These are phyloP conservation scores for Trifolium subterraneum DNA, from an alignment of 306 rosid species.

Conservation along the genomic window DNA sequence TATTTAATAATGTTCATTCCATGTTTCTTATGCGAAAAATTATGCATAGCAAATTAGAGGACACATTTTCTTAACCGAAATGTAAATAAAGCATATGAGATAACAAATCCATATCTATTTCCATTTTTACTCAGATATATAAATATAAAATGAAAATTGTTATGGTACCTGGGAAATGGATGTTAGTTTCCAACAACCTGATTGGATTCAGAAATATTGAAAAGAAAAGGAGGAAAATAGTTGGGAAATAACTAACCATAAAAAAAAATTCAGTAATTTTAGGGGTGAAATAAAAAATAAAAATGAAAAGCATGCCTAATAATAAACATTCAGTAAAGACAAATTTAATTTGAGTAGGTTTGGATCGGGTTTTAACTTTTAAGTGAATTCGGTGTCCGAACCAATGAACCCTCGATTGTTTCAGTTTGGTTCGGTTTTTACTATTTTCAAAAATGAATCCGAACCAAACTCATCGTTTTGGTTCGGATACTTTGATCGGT, in stretches of 20 bases:
- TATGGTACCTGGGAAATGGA: constrained; percentile 48
- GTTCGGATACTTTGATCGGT: no score
- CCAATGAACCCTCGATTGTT: no score
- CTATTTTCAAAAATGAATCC: no score
- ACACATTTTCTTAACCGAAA: constrained; percentile 2
- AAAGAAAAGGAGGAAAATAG: constrained; percentile 11
- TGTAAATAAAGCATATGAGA: constrained; percentile 34
- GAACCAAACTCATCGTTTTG: no score
- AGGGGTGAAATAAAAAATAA: not conserved
- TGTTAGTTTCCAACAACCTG: constrained; percentile 36
- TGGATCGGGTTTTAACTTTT: no score
- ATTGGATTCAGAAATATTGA: constrained; percentile 37
- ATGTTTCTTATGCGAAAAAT: not conserved
- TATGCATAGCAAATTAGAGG: not conserved
- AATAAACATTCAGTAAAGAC: no score
- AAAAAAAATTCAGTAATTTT: not conserved
- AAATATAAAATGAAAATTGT: not conserved
- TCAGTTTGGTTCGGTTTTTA: no score
- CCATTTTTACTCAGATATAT: not conserved
- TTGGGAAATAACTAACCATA: not conserved
- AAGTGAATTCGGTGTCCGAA: no score
- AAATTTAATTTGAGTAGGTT: no score
- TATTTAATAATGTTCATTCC: not conserved
- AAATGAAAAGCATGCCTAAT: no score
- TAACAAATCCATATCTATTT: not conserved